These are phyloP conservation scores for Boletus reticulatus DNA, from an alignment of 768 basidiomycete species.

Conservation along the genomic window DNA sequence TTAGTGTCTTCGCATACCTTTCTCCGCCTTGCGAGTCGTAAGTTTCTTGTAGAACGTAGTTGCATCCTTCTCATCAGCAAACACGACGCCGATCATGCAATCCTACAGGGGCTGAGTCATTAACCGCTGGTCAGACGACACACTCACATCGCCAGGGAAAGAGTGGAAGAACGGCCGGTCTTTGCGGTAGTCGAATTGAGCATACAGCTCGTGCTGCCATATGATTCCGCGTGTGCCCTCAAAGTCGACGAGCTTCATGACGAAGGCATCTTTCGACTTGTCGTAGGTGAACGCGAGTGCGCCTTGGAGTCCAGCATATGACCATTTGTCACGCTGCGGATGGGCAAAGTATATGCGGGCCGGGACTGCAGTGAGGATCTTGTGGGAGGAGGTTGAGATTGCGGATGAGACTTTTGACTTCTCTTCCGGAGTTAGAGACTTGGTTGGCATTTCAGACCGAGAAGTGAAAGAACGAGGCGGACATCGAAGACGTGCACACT, in stretches of 20 bases:
- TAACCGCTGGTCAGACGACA: neutral
- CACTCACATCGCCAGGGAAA: slow-evolving; percentile 89
- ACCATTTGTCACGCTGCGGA: slow-evolving; percentile 75
- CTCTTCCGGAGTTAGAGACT: slow-evolving; percentile 70
- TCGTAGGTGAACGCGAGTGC: slow-evolving; percentile 74
- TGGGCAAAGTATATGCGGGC: slow-evolving; percentile 90
- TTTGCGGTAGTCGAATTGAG: slow-evolving; percentile 73
- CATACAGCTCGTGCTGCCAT: slow-evolving; percentile 92
- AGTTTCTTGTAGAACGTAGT: slow-evolving; percentile 86
- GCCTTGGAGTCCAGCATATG: slow-evolving; percentile 85
- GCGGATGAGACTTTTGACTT: slow-evolving; percentile 72
- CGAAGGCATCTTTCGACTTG: slow-evolving; percentile 49
- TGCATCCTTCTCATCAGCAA: slow-evolving; percentile 84
- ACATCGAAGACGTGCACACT: too few species aligned
- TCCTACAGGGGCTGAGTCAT: slow-evolving; percentile 45
- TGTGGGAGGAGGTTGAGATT: slow-evolving; percentile 54
- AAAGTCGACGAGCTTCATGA: slow-evolving; percentile 82
- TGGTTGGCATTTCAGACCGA: slow-evolving; percentile 58
- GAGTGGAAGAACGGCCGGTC: slow-evolving; percentile 92
- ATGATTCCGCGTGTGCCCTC: slow-evolving; percentile 81
- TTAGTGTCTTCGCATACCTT: slow-evolving; percentile 38
- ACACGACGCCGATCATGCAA: slow-evolving; percentile 90
- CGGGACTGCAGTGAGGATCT: slow-evolving; percentile 79
- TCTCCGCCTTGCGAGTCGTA: slow-evolving; percentile 57
- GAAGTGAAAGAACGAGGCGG: too few species aligned